Base-by-base conservation (phyloP, 495 filamentous ascomycete species). In the Hypomontagnella submonticulosa region DNA sequence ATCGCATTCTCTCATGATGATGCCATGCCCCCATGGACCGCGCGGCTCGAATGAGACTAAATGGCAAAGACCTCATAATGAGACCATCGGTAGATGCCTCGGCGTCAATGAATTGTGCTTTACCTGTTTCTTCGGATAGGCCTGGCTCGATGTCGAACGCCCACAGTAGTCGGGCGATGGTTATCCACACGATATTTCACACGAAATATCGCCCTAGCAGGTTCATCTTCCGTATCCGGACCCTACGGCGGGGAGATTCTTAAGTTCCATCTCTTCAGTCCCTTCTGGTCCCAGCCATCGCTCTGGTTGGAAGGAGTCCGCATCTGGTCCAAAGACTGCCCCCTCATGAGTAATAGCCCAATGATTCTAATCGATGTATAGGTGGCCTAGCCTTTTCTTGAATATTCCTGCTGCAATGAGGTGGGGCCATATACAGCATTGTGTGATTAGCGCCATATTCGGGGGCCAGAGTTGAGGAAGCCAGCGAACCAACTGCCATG, bases 271-370 rank as follows among this genome's bases (percentile, higher is more conserved):
- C 30, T 62, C 55, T 51, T 80, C 74, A 23, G 69, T 57, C 15
- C 71, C 75, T 34, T 75, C 71, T 40, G 71, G 58, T 16, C 67
- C 66, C 19, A 80, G 51, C 67, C 78, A 77, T n/a, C 79, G 58
- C 46, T 79, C 79, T 16, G 79, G 79, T 9, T 63, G 44, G 62
- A 83, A 84, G 34, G 69, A 61, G 46, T 85, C 82, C n/a, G 80
- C 75, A 44, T 81, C 76, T 8, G 80, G 79, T 30, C 83, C 85
- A 52, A 81, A 79, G 36, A 53, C 30, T 6, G 76, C 71, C 48
- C 76, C 71, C 67, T 85, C 82, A 43, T 81, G 75, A 48, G 81
- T 77, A 55, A 85, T 84, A 13, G 81, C 79, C 81, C 79, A 85
- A 20, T 73, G 73, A 59, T 83, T 84, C n/a, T n/a, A n/a, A n/a